These are phyloP conservation scores for Solanum habrochaites DNA, from an alignment of 257 asterid species.

Conservation along the genomic window DNA sequence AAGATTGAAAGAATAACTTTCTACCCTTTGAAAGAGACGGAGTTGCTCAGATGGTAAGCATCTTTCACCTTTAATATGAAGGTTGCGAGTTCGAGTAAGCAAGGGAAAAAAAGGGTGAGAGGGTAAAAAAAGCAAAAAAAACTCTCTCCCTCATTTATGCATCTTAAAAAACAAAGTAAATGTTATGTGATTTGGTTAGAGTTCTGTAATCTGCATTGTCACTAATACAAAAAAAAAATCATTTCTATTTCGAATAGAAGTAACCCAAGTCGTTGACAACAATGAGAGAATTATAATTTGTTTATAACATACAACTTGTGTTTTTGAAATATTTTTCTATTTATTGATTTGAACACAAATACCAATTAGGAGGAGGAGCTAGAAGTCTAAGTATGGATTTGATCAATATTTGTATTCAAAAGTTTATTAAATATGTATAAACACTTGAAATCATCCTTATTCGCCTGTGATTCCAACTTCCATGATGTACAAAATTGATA, in stretches of 20 bases:
- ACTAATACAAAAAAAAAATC: neutral
- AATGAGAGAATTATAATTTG: neutral
- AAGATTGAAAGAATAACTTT: neutral
- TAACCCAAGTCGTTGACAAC: neutral
- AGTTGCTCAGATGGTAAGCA: too few relatives aligned
- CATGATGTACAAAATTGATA: too few relatives aligned
- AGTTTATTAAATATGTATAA: too few relatives aligned
- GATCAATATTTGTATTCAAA: too few relatives aligned
- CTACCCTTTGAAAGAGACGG: too few relatives aligned
- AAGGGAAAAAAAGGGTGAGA: too few relatives aligned
- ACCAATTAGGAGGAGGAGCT: neutral
- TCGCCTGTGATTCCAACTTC: too few relatives aligned
- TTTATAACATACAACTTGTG: too few relatives aligned
- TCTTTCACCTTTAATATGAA: too few relatives aligned
- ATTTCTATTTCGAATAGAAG: neutral
- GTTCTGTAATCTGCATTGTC: neutral
- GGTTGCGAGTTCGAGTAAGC: too few relatives aligned
- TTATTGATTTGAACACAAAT: neutral
- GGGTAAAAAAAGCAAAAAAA: too few relatives aligned
- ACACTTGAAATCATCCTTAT: neutral
- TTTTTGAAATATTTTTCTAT: neutral
- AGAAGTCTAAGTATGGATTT: neutral
- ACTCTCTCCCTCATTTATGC: neutral
- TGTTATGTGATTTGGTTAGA: neutral
- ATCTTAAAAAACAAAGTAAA: neutral